Percentiles rank a stretch among this genome's conserved stretches.
phyloP scores from a whole-genome alignment of 2,329 filamentous ascomycete species.

The Balansia obtecta region DNA sequence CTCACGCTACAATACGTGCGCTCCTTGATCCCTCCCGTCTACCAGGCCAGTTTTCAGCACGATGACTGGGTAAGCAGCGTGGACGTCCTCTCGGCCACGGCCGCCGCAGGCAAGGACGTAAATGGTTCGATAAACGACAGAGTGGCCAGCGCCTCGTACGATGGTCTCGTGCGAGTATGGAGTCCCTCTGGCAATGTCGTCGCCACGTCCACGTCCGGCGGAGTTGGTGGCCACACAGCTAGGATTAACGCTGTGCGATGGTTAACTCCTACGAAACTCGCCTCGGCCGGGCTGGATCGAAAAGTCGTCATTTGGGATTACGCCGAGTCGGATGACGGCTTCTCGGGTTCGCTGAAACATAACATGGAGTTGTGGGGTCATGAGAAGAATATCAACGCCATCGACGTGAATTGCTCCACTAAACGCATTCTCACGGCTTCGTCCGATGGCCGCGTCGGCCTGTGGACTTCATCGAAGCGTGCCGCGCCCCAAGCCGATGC shows the following conservation, averaged over 20 bases:
- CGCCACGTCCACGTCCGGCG: conserved; percentile 56
- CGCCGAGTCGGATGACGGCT: conserved; percentile 48
- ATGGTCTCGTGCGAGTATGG: conserved; percentile 82
- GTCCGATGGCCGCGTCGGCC: conserved; percentile 68
- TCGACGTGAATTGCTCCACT: conserved; percentile 62
- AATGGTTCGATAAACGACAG: conserved; percentile 27
- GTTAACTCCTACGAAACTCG: conserved; percentile 64
- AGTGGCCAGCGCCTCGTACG: conserved; percentile 87
- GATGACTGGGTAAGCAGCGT: conserved; percentile 93
- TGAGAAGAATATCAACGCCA: conserved; percentile 56
- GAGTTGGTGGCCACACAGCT: conserved; percentile 60
- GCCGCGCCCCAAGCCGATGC: conserved; percentile 63
- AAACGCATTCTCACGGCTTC: conserved; percentile 77
- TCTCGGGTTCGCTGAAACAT: conserved; percentile 52
- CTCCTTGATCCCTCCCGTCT: conserved; percentile 76
- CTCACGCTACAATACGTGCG: conserved; percentile 87
- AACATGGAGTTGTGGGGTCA: conserved; percentile 78
- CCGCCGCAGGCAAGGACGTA: conserved; percentile 41
- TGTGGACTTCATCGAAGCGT: conserved; percentile 76
- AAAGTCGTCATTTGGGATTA: conserved; percentile 89
- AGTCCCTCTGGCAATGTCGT: conserved; percentile 77
- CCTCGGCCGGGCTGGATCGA: conserved; percentile 72
- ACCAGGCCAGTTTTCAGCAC: conserved; percentile 87
- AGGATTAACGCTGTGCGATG: conserved; percentile 77
- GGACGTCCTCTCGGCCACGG: conserved; percentile 62